These are phyloP conservation scores for Ogataea neopini DNA, from an alignment of 805 yeast species.

Conservation along the genomic window DNA sequence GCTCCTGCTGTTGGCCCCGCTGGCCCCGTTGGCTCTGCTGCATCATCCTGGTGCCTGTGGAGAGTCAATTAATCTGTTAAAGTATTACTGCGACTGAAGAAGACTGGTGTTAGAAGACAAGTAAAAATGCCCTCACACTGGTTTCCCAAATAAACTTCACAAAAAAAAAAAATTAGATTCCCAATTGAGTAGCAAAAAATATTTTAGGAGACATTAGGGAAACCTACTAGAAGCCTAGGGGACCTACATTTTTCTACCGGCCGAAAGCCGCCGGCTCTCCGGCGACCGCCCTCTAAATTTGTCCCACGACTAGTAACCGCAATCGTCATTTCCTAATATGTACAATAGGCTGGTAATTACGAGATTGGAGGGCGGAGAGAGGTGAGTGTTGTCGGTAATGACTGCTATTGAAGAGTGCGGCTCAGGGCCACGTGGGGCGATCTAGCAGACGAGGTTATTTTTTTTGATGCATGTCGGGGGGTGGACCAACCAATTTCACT, in stretches of 20 bases:
- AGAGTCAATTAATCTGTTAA: neutral
- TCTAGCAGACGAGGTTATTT: slow-evolving; percentile 8
- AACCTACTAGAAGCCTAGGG: too few relatives aligned
- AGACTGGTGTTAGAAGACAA: slow-evolving; percentile 1
- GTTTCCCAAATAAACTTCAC: neutral
- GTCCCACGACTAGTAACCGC: slow-evolving; percentile 6
- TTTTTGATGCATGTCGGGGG: neutral
- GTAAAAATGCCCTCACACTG: neutral
- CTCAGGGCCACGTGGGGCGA: slow-evolving; percentile 17
- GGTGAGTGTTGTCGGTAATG: neutral
- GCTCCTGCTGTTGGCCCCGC: slow-evolving; percentile 6
- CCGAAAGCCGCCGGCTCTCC: neutral
- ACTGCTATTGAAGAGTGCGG: slow-evolving; percentile 1
- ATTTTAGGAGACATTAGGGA: too few relatives aligned
- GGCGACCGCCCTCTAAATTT: neutral
- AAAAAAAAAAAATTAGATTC: slow-evolving; percentile 4
- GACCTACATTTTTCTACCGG: too few relatives aligned
- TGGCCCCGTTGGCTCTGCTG: slow-evolving; percentile 11
- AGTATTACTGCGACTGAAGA: neutral
- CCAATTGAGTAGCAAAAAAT: slow-evolving; percentile 1
- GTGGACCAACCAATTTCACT: slow-evolving; percentile 2
- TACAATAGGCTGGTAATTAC: neutral
- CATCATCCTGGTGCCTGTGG: slow-evolving; percentile 6
- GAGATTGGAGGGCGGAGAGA: too few relatives aligned
- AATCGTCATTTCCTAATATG: slow-evolving; percentile 1